Percentiles rank a stretch among this genome's conserved stretches.
phyloP scores from a whole-genome alignment of 345 rosid genomes.

The Fremontodendron californicum region DNA sequence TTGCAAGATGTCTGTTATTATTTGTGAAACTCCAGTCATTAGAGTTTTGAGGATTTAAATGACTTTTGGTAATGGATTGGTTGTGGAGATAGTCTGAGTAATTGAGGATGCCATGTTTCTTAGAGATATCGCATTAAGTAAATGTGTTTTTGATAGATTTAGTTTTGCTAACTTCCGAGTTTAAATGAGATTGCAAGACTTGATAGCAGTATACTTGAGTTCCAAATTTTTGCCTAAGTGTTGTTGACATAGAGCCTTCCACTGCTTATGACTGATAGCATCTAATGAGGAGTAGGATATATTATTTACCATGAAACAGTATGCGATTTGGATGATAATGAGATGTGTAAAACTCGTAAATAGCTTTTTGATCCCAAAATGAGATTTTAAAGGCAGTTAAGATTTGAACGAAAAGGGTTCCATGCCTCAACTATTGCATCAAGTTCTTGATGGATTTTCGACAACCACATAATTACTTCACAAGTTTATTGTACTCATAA shows the following conservation, averaged over 20 bases:
- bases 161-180: background rate
- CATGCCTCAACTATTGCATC: background rate
- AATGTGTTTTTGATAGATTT: background rate
- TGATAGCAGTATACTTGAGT: background rate
- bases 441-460: background rate
- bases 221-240: background rate
- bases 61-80: background rate
- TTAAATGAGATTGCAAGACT: background rate
- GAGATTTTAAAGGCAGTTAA: no score
- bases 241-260: background rate
- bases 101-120: background rate
- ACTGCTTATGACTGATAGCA: background rate
- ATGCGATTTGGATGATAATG: background rate
- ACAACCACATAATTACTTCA: background rate
- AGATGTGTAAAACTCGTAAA: background rate
- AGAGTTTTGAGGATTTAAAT: background rate
- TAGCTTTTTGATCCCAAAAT: background rate
- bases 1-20: background rate
- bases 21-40: background rate
- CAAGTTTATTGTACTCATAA: no score
- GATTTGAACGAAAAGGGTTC: background rate
- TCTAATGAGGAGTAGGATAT: background rate
- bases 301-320: background rate
- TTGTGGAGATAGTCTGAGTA: background rate
- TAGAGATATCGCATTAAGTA: background rate